phyloP scores from a whole-genome alignment of 1,139 yeast genomes.

The Diutina scorzettiae region DNA sequence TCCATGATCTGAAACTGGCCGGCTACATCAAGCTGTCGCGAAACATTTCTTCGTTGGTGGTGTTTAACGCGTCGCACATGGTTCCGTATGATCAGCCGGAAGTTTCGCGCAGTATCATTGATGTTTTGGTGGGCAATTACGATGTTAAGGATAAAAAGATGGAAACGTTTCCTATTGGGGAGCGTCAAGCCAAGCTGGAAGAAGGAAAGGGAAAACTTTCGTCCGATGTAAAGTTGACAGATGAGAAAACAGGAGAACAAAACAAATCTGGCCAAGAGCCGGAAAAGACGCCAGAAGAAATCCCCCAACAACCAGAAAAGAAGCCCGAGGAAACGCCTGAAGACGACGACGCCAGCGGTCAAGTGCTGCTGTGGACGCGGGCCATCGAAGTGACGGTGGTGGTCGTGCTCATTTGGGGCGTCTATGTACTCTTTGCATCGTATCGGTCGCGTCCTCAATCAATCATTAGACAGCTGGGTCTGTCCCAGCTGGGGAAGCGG shows the following conservation, averaged over 20 bases:
- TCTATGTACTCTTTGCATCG: constrained; percentile 25
- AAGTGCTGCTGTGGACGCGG: constrained; percentile 10
- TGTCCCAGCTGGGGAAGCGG: constrained; percentile 23
- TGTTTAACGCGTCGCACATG: constrained; percentile 83
- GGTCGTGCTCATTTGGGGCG: constrained; percentile 31
- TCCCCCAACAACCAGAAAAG: not conserved
- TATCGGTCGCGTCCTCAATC: constrained; percentile 33
- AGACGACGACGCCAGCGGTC: not conserved
- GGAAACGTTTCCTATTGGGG: not conserved
- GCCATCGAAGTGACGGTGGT: constrained; percentile 31
- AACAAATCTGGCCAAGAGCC: not conserved
- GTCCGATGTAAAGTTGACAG: too few species aligned
- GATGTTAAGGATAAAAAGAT: not conserved
- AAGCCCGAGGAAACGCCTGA: not conserved
- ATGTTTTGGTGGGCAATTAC: not conserved
- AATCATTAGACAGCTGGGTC: constrained; percentile 19
- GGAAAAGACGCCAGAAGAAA: not conserved
- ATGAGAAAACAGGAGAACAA: too few species aligned
- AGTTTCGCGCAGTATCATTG: not conserved
- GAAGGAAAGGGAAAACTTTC: not conserved
- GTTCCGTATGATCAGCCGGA: constrained; percentile 74
- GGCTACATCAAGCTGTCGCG: constrained; percentile 49
- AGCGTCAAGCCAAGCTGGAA: not conserved
- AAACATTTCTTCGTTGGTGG: constrained; percentile 65
- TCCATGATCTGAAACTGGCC: constrained; percentile 30